A percentile compares a stretch with the other conserved stretches of the same genome.
Evolutionary conservation across 495 filamentous ascomycete species (phyloP).

Genomic region (Halenospora varia): DNA sequence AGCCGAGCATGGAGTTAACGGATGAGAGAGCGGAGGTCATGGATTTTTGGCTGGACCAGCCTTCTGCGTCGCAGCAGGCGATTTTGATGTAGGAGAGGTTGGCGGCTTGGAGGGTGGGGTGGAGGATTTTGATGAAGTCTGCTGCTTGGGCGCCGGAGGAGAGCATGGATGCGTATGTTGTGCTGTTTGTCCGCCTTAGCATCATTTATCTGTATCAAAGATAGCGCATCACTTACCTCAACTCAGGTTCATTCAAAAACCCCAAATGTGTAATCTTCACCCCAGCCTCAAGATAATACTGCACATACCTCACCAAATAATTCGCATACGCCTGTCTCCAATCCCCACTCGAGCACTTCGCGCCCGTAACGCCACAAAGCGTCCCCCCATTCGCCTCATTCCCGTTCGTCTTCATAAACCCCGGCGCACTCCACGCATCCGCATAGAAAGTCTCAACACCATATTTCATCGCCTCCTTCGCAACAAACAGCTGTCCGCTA

Average conservation of each 20-base stretch:
- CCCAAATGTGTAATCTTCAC: slow-evolving; percentile 47
- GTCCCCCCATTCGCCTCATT: slow-evolving; percentile 49
- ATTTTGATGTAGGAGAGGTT: slow-evolving; percentile 35
- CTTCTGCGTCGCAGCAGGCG: slow-evolving; percentile 49
- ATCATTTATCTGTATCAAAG: neutral
- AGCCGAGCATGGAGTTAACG: slow-evolving; percentile 34
- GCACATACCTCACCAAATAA: slow-evolving; percentile 48
- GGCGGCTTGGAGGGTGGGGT: slow-evolving; percentile 36
- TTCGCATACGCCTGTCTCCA: slow-evolving; percentile 54
- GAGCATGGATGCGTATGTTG: slow-evolving; percentile 40
- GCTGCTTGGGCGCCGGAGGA: slow-evolving; percentile 44
- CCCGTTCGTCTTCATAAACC: slow-evolving; percentile 52
- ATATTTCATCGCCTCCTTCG: slow-evolving; percentile 43
- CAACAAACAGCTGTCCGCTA: slow-evolving; percentile 47
- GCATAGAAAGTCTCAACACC: slow-evolving; percentile 50
- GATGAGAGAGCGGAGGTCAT: slow-evolving; percentile 36
- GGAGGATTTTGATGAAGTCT: slow-evolving; percentile 48
- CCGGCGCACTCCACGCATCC: slow-evolving; percentile 47
- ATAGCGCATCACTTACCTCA: neutral
- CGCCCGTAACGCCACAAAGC: slow-evolving; percentile 45
- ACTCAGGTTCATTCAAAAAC: slow-evolving; percentile 36
- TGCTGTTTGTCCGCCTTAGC: slow-evolving; percentile 22
- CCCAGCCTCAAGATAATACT: slow-evolving; percentile 46
- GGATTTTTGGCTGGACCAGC: slow-evolving; percentile 38
- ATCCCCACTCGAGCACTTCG: slow-evolving; percentile 42